Percentiles rank a stretch among this genome's conserved stretches.
Conservation (phyloP, 306 rosid genomes). For the Pachyrhizus erosus region DNA sequence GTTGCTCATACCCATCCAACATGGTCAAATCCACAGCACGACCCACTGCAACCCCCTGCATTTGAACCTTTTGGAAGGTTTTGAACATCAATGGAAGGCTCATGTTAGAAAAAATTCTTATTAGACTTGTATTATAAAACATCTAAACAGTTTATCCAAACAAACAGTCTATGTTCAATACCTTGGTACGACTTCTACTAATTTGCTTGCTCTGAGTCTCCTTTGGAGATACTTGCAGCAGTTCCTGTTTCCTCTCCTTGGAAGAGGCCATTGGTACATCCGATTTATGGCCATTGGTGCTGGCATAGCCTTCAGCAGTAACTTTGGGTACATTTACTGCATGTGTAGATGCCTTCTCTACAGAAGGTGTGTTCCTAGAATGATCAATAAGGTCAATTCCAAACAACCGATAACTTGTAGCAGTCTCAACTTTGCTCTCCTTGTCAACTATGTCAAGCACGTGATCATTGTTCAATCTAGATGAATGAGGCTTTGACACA, state of each 20-base stretch:
- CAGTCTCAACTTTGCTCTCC: slow-evolving; percentile 66
- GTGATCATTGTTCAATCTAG: slow-evolving; percentile 54
- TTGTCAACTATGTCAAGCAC: slow-evolving; percentile 58
- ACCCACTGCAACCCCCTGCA: slow-evolving; percentile 96
- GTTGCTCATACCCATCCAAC: slow-evolving; percentile 84
- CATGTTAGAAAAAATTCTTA: slow-evolving; percentile 41
- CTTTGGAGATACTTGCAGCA: slow-evolving; percentile 52
- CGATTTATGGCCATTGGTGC: slow-evolving; percentile 57
- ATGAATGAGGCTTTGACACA: slow-evolving; percentile 50
- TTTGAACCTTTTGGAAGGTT: slow-evolving; percentile 77
- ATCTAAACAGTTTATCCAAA: not conserved
- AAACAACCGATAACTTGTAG: slow-evolving; percentile 69
- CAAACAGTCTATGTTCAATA: slow-evolving; percentile 35
- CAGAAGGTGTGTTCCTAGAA: slow-evolving; percentile 44
- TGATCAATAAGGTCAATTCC: slow-evolving; percentile 73
- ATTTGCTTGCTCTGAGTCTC: slow-evolving; percentile 73
- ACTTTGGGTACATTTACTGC: slow-evolving; percentile 35
- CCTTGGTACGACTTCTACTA: slow-evolving; percentile 93
- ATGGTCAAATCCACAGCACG: slow-evolving; percentile 90
- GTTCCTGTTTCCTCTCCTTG: slow-evolving; percentile 58
- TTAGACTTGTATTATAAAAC: not conserved
- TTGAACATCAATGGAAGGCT: slow-evolving; percentile 11
- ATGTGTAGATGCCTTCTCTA: slow-evolving; percentile 51
- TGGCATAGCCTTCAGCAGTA: slow-evolving; percentile 52
- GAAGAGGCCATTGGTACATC: slow-evolving; percentile 58